Conservation (phyloP, 345 rosid genomes). For the Bretschneidera sinensis region DNA sequence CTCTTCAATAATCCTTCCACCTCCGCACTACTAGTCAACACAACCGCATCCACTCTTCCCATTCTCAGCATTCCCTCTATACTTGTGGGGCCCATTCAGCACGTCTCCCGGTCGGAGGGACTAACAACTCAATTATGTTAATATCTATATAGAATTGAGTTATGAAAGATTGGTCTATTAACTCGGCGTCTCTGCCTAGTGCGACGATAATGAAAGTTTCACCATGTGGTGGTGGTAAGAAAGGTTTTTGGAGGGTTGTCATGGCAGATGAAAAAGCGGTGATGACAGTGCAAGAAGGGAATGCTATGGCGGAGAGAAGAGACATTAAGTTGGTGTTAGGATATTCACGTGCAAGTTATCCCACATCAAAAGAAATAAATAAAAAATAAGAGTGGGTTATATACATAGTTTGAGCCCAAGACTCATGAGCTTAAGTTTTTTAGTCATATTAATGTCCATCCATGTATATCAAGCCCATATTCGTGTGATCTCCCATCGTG, state of each 20-base stretch:
- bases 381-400: too few species aligned
- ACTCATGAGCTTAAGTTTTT: too few species aligned
- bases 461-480: too few species aligned
- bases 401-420: too few species aligned
- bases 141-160: conserved; percentile 25
- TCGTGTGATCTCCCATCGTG: too few species aligned
- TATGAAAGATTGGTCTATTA: conserved; percentile 29
- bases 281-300: conserved; percentile 55
- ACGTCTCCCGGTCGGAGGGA: conserved; percentile 50
- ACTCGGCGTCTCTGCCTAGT: conserved; percentile 47
- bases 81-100: conserved; percentile 47
- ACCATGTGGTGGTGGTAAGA: conserved; percentile 23
- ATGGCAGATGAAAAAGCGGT: conserved; percentile 31
- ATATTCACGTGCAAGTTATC: too few species aligned
- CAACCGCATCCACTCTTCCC: conserved; percentile 32
- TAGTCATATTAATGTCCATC: too few species aligned
- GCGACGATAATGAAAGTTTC: conserved; percentile 33
- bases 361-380: too few species aligned
- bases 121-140: conserved; percentile 19
- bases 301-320: conserved; percentile 42
- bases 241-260: conserved; percentile 20
- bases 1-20: conserved; percentile 53
- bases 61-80: conserved; percentile 28
- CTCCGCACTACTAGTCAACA: conserved; percentile 51
- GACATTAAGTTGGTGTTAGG: conserved; percentile 30